These are phyloP conservation scores for Termitomyces sp. DNA, from an alignment of 768 basidiomycete genomes.

Conservation along the genomic window DNA sequence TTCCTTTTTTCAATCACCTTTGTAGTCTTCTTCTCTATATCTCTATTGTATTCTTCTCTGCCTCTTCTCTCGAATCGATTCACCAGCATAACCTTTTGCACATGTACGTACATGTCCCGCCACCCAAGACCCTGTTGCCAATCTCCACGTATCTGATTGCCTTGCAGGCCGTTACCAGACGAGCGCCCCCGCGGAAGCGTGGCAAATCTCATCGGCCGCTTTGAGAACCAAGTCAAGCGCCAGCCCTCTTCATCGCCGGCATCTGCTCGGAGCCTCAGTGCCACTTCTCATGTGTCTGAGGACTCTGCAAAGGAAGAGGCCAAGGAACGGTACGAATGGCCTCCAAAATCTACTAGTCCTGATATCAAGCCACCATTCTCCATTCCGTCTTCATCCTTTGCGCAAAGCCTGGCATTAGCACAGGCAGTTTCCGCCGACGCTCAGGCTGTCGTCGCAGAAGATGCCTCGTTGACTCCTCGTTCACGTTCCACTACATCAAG, in stretches of 20 bases:
- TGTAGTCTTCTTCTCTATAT: conserved; percentile 9
- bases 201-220: conserved; percentile 86
- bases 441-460: conserved; percentile 3
- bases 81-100: conserved; percentile 5
- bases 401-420: conserved; percentile 24
- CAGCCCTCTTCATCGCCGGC: conserved; percentile 35
- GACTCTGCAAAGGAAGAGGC: conserved; percentile 63
- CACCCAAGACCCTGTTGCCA: not conserved
- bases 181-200: conserved; percentile 84
- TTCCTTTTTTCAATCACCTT: conserved; percentile 12
- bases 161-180: conserved; percentile 77
- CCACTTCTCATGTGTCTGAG: conserved; percentile 54
- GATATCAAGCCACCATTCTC: conserved; percentile 28
- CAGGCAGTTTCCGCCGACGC: conserved; percentile 16
- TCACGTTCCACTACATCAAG: conserved; percentile 19
- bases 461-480: conserved; percentile 12
- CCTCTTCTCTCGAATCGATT: not conserved
- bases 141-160: conserved; percentile 7
- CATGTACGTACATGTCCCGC: conserved; percentile 26
- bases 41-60: conserved; percentile 3
- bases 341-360: conserved; percentile 42
- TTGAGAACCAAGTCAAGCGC: conserved; percentile 77
- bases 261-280: conserved; percentile 60
- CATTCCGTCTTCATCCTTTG: conserved; percentile 30
- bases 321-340: conserved; percentile 76